Base-by-base conservation (phyloP, 2,329 filamentous ascomycete genomes). In the Epicoccum sorghinum region DNA sequence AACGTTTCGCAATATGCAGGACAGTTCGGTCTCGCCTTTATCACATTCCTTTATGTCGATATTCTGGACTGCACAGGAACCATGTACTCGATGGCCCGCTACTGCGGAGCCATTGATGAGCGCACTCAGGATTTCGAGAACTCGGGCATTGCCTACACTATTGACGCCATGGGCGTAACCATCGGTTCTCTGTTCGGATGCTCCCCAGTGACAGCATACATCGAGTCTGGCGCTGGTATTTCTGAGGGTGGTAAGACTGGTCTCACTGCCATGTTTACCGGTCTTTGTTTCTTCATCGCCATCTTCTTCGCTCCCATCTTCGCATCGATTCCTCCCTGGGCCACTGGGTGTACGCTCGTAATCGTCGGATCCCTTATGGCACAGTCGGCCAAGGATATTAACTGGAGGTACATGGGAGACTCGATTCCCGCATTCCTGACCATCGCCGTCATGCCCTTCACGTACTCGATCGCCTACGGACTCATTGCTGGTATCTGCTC, bases 271-370 rank as follows among this genome's bases (percentile, higher is more conserved):
- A 89, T 93, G 73, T 80, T 85, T 13, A 88, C 90, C 0, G 91
- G 91, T 4, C 52, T 96, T 44, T 92, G 89, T 77, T 96, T 96
- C 80, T 74, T 74, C 62, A 85, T 96, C 70, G 86, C 89, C 52
- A 84, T 96, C 57, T 96, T 96, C 81, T 96, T 96, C 71, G 91
- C 91, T 0, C 91, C 91, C 0, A 93, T 96, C 52, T 96, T 96
- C 69, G 91, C 91, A 8, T 93, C 89, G 0, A 95, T 96, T 53
- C 91, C 91, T 4, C 88, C 91, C 0, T 96, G 90, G 90, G 91
- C 91, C 3, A 96, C 91, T 0, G 91, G 91, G 42, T 92, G 89
- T 71, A 92, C 92, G n/a, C 82, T 96, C 24, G 83, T 96, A 63
- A 86, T 96, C 35, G 90, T 96, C 49, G 91, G 91, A n/a, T 87